A percentile compares a stretch with the other conserved stretches of the same genome.
These are phyloP conservation scores for Monosporascus sp. DNA, from an alignment of 2,329 filamentous ascomycete species.

Conservation along the genomic window DNA sequence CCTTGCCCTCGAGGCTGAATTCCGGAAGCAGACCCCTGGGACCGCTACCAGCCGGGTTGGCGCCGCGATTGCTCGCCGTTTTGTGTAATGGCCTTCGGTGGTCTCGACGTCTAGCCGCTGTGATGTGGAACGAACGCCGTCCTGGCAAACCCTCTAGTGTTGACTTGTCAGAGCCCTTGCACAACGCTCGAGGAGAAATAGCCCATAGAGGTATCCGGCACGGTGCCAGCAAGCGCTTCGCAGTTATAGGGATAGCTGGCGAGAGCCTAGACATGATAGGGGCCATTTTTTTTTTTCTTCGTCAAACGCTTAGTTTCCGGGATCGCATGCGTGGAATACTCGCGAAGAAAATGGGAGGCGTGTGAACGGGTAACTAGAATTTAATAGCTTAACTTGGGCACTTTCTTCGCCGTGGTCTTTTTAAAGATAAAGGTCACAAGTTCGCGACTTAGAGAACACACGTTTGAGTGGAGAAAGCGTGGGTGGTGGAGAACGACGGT, in stretches of 20 bases:
- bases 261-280: background rate
- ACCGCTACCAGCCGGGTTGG: background rate
- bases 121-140: background rate
- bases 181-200: background rate
- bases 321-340: no score
- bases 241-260: background rate
- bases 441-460: no score
- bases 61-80: background rate
- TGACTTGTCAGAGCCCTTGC: background rate
- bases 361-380: no score
- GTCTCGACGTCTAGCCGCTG: background rate
- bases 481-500: no score
- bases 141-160: background rate
- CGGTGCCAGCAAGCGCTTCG: background rate
- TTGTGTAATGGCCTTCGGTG: background rate
- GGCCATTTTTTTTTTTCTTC: background rate
- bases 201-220: background rate
- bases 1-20: constrained; percentile 69
- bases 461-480: no score
- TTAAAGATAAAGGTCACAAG: no score
- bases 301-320: no score
- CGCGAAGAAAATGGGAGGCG: no score
- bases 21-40: constrained; percentile 50
- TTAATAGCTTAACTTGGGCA: no score
- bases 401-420: no score